Base-by-base conservation (phyloP, 2,329 filamentous ascomycete species). In the Fusarium stilboides region DNA sequence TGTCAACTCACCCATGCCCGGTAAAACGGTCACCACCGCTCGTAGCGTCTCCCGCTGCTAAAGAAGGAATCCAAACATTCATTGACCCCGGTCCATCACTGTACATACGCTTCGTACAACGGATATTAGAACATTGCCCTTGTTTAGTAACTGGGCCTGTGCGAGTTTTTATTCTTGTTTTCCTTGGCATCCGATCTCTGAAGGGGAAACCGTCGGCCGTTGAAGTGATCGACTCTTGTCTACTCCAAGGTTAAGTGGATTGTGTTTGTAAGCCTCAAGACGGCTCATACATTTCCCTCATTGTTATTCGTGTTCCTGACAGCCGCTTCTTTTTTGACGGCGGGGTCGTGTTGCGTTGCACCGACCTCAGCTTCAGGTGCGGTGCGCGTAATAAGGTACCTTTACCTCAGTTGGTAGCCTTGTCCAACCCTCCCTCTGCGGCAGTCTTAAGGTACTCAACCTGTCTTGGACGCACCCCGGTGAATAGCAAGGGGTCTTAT, bases 311-410 rank as follows among this genome's bases (percentile, higher is more conserved):
- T 61, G 61, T 64, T 49, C 44, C 39, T 56, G 53, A 50, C 55
- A 62, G 63, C 53, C 55, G 33, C 52, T 55, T 54, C 49, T 64
- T 63, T n/a, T 45, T 53, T 56, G 28, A 62, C 63, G 53, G 60
- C 69, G 70, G 72, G 67, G 62, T 65, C 54, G 17, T 65, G 59
- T 70, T 58, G 64, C 56, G 72, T 74, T 74, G 68, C 72, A 74
- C 73, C 68, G 36, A 74, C 72, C 51, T 74, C 72, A 74, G 72
- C 72, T 74, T 74, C 72, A 74, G 72, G 72, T 74, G 64, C 70
- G 52, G 51, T 60, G 49, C 58, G 49, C 47, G 60, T 59, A 65
- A 65, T 65, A 65, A 43, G 14, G 28, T 61, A 40, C 33, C 17
- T 39, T 24, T 54, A 43, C 36, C 34, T 60, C 49, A 47, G 42